Percentiles rank a stretch among this genome's conserved stretches.
These are phyloP conservation scores for Hypoxylon sp. DNA, from an alignment of 2,329 filamentous ascomycete species.

Conservation along the genomic window DNA sequence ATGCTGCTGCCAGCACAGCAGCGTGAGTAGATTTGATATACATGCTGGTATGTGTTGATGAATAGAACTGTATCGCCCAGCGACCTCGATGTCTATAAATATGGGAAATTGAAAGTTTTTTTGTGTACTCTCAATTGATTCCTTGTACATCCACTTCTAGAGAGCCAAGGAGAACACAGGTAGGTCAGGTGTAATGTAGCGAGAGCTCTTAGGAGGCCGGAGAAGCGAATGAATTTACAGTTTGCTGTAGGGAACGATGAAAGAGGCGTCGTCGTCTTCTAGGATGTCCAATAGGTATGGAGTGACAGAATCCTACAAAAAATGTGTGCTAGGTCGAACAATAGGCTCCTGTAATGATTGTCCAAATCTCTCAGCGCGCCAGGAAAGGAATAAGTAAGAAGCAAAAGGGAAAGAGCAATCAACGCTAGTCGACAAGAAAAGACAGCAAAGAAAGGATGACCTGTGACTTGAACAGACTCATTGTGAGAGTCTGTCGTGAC, in stretches of 20 bases:
- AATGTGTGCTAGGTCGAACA: conserved; percentile 23
- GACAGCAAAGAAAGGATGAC: conserved; percentile 33
- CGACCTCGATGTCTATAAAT: conserved; percentile 30
- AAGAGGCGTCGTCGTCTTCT: conserved; percentile 15
- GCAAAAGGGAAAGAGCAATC: conserved; percentile 34
- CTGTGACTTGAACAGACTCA: conserved; percentile 27
- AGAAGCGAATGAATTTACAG: conserved; percentile 24
- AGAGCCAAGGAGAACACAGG: conserved; percentile 17
- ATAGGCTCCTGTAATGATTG: conserved; percentile 25
- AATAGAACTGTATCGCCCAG: conserved; percentile 34
- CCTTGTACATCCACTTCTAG: conserved; percentile 23
- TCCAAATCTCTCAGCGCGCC: conserved; percentile 19
- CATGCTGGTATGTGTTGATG: conserved; percentile 33
- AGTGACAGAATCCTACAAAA: conserved; percentile 19
- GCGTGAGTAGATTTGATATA: conserved; percentile 50
- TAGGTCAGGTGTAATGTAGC: conserved; percentile 20
- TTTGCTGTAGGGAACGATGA: conserved; percentile 8
- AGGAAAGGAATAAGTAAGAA: conserved; percentile 29
- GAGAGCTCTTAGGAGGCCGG: conserved; percentile 1
- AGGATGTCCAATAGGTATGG: conserved; percentile 14
- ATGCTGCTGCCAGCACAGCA: conserved; percentile 48
- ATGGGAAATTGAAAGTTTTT: conserved; percentile 28
- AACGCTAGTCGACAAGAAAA: conserved; percentile 30
- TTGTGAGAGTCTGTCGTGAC: conserved; percentile 19
- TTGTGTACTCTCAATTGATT: conserved; percentile 26